Evolutionary conservation across 2,329 filamentous ascomycete species (phyloP).

Genomic region (Karstenula rhodostoma): DNA sequence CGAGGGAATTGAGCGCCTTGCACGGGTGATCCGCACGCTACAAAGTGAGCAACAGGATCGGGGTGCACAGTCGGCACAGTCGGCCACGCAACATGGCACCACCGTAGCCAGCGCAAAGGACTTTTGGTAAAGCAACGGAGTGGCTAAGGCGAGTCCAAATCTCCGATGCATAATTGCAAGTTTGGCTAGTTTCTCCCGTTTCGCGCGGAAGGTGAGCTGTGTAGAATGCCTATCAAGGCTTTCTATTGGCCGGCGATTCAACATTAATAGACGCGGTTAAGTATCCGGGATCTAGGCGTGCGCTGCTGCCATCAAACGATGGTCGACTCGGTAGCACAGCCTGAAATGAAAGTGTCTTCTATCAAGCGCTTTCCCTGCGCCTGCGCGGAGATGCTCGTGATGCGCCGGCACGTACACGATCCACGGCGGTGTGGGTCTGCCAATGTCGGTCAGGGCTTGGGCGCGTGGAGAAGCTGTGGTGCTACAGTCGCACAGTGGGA

Average conservation of each 20-base stretch:
- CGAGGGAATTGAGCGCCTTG: slow-evolving; percentile 73
- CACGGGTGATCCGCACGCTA: slow-evolving; percentile 55
- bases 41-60: slow-evolving; percentile 36
- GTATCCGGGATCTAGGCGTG: slow-evolving; percentile 29
- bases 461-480: slow-evolving; percentile 9
- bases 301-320: slow-evolving; percentile 25
- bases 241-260: slow-evolving; percentile 20
- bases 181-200: not conserved
- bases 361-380: slow-evolving; percentile 17
- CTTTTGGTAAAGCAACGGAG: slow-evolving; percentile 47
- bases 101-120: slow-evolving; percentile 33
- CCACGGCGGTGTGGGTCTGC: not conserved
- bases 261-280: slow-evolving; percentile 27
- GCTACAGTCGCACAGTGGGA: slow-evolving; percentile 8
- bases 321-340: slow-evolving; percentile 16
- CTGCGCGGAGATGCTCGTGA: slow-evolving; percentile 2
- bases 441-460: not conserved
- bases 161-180: slow-evolving; percentile 19
- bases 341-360: slow-evolving; percentile 22
- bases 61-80: slow-evolving; percentile 22
- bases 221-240: slow-evolving; percentile 5
- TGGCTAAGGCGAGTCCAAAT: slow-evolving; percentile 8
- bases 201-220: not conserved
- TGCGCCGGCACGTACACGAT: slow-evolving; percentile 27
- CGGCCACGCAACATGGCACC: slow-evolving; percentile 22